These are phyloP conservation scores for Neurospora sublineolata DNA, from an alignment of 495 filamentous ascomycete species.

Conservation along the genomic window DNA sequence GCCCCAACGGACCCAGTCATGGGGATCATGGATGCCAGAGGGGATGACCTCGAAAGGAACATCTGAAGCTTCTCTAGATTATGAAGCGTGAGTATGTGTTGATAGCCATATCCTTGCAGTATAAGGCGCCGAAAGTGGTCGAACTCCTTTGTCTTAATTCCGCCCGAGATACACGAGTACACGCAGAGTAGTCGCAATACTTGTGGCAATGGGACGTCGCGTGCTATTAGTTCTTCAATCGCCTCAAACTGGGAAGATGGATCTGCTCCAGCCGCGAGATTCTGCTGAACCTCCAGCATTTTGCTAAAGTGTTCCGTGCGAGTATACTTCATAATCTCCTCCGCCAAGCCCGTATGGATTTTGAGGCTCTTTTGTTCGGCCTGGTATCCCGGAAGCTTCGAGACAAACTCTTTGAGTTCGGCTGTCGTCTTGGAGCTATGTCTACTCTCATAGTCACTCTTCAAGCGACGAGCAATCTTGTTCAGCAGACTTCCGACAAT, in stretches of 20 bases:
- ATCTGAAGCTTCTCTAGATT: constrained; percentile 84
- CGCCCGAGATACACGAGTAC: constrained; percentile 81
- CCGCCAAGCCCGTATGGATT: constrained; percentile 80
- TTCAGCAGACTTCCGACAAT: constrained; percentile 83
- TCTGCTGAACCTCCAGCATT: constrained; percentile 87
- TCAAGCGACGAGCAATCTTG: constrained; percentile 78
- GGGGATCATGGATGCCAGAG: constrained; percentile 59
- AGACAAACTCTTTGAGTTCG: constrained; percentile 86
- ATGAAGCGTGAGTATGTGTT: constrained; percentile 82
- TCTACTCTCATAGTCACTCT: constrained; percentile 77
- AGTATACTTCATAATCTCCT: constrained; percentile 90
- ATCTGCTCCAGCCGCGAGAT: constrained; percentile 83
- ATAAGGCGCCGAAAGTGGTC: constrained; percentile 82
- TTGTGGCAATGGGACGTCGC: constrained; percentile 63
- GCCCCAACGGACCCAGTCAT: constrained; percentile 41
- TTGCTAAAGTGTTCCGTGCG: constrained; percentile 78
- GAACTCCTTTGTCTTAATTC: constrained; percentile 74
- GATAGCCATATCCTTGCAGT: constrained; percentile 86
- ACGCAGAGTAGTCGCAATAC: constrained; percentile 80
- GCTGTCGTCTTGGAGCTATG: constrained; percentile 77
- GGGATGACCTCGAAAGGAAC: constrained; percentile 58
- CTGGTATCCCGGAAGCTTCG: constrained; percentile 82
- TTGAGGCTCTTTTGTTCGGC: constrained; percentile 86
- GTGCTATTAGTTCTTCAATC: constrained; percentile 86
- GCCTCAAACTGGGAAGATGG: constrained; percentile 76